phyloP scores from a whole-genome alignment of 2,329 filamentous ascomycete species.

The Pseudogymnoascus sp. region DNA sequence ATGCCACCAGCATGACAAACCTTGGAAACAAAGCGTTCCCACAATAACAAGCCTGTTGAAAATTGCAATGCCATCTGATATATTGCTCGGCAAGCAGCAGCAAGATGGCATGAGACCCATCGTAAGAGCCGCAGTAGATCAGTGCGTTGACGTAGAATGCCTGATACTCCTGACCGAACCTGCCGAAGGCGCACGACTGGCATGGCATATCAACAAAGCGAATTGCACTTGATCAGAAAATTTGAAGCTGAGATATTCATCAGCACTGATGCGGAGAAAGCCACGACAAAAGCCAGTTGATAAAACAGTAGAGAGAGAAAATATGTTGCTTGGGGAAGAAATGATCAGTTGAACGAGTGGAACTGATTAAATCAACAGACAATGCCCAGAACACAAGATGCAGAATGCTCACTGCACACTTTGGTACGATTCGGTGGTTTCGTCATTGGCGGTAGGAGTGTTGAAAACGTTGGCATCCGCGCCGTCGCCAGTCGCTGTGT shows the following conservation, averaged over 20 bases:
- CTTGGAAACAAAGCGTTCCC: not conserved
- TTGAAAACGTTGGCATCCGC: not conserved
- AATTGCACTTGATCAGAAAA: not conserved
- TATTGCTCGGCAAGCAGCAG: not conserved
- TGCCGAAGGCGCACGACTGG: not conserved
- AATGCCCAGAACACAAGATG: not conserved
- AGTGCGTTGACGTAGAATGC: not conserved
- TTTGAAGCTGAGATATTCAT: not conserved
- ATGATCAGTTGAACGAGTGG: not conserved
- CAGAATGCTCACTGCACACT: not conserved
- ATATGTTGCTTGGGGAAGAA: not conserved
- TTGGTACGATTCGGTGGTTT: not conserved
- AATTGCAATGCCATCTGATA: not conserved
- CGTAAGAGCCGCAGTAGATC: not conserved
- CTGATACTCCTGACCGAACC: not conserved
- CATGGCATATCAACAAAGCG: not conserved
- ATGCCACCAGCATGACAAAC: constrained; percentile 1
- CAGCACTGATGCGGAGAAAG: not conserved
- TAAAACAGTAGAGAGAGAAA: not conserved
- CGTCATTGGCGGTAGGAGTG: not conserved
- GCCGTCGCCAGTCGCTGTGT: not conserved
- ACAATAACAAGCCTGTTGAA: not conserved
- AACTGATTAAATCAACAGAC: not conserved
- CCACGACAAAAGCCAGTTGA: not conserved
- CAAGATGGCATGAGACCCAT: not conserved